Evolutionary conservation across 257 asterid species (phyloP).

Genomic region (Jaltomata sinuosa): DNA sequence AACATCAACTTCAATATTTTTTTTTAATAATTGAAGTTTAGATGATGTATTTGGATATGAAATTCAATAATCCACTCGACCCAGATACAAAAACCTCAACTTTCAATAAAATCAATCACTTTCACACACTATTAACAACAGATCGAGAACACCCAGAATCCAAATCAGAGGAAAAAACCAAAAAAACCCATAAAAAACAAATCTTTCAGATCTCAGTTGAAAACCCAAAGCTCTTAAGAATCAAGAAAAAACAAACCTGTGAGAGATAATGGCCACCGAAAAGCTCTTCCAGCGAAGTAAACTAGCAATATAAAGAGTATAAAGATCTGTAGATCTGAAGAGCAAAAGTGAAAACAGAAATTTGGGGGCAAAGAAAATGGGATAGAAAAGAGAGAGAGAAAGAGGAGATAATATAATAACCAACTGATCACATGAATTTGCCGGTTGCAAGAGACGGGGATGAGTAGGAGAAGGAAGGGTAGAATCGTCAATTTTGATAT

Average conservation of each 20-base stretch:
- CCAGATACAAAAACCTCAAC: not conserved
- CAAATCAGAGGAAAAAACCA: not conserved
- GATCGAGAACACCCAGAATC: slow-evolving; percentile 10
- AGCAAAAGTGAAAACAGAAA: slow-evolving; percentile 27
- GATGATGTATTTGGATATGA: no score
- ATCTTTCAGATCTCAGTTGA: not conserved
- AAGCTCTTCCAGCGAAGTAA: not conserved
- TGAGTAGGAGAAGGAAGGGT: slow-evolving; percentile 71
- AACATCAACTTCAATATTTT: not conserved
- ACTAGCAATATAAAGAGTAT: not conserved
- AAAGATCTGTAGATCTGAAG: slow-evolving; percentile 10
- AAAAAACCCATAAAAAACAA: not conserved
- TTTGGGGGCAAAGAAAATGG: not conserved
- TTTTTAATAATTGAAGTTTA: no score
- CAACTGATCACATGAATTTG: slow-evolving; percentile 50
- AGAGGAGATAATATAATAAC: not conserved
- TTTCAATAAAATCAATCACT: not conserved
- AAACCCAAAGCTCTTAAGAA: not conserved
- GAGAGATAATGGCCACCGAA: not conserved
- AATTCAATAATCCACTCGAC: not conserved
- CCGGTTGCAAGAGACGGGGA: slow-evolving; percentile 56
- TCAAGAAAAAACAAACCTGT: not conserved
- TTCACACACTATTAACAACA: not conserved
- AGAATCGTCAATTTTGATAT: slow-evolving; percentile 6
- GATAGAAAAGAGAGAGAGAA: not conserved